Evolutionary conservation across 2,329 filamentous ascomycete genomes (phyloP), one percentile per base, ranked within the genome.

Genomic region (Eutypella sp.): DNA sequence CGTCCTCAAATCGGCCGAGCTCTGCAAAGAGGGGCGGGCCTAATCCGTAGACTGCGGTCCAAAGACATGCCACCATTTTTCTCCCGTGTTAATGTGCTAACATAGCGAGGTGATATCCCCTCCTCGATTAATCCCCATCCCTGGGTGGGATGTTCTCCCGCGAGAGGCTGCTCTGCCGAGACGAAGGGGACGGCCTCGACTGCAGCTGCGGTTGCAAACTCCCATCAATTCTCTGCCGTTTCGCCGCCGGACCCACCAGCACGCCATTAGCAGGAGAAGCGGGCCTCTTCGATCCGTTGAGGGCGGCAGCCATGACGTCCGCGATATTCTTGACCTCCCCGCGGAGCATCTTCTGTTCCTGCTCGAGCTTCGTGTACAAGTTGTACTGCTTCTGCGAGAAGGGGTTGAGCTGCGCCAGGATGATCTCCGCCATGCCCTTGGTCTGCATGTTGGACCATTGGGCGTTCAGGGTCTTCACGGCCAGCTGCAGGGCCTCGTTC

Each of bases 361-460:
- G 6, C 22, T 18, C 24, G 8, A 19, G 3, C 2, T 41, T 39
- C 22, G 51, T 46, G 6, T 47, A 16, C 10, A n/a, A 16, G 8
- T 13, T n/a, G 16, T 54, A 47, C 20, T 31, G 46, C 16, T 38
- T 40, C 16, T 52, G 50, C 13, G 41, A 45, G 13, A 33, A 45
- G 5, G 64, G 60, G 20, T 58, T 61, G 1, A 66, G 20, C 2
- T 53, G 46, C 34, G 64, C 60, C 23, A 71, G 52, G 8, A 78
- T 72, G 1, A 59, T 60, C 5, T 65, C 60, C 13, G 67, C 70
- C 22, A 77, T 59, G 2, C 61, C 53, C 39, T 65, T 69, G 1
- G 74, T 72, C 18, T 57, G 66, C 7, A 82, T 58, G 50, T 75
- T 78, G 45, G 70, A 72, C 48, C 70, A 79, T 48, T 75, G 76